Conservation (phyloP, 345 rosid species). For the Citrus trifoliata region DNA sequence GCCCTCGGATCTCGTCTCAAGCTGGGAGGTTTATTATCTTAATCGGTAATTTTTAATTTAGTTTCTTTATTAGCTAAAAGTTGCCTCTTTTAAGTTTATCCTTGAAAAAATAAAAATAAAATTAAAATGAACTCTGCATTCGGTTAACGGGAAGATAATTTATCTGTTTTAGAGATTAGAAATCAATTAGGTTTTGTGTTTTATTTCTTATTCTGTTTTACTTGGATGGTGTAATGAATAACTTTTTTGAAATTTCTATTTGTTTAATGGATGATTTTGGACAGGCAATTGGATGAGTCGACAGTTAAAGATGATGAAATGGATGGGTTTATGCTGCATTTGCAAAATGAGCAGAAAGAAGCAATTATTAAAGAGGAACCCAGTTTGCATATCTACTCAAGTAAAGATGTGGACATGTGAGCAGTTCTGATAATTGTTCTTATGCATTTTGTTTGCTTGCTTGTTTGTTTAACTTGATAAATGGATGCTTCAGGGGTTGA, state of each 20-base stretch:
- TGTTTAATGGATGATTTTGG: conserved; percentile 6
- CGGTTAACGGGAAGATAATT: no score
- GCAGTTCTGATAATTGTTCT: conserved; percentile 23
- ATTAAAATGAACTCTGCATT: no score
- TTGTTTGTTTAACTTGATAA: not conserved
- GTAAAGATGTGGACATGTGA: conserved; percentile 89
- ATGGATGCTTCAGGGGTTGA: not conserved
- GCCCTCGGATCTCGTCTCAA: conserved; percentile 80
- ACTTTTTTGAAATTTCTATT: not conserved
- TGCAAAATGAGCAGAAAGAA: conserved; percentile 78
- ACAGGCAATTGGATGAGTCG: conserved; percentile 60
- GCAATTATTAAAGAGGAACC: conserved; percentile 57
- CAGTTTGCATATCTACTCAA: conserved; percentile 67
- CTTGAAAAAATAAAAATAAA: no score
- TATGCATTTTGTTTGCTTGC: not conserved
- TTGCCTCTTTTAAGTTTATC: not conserved
- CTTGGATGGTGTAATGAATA: not conserved
- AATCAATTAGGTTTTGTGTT: not conserved
- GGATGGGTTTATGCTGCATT: conserved; percentile 79
- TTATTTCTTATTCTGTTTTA: not conserved
- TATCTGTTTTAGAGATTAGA: not conserved
- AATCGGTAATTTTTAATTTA: conserved; percentile 50
- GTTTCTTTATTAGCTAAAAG: not conserved
- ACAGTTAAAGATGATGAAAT: conserved; percentile 62
- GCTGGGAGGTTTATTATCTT: conserved; percentile 90